These are phyloP conservation scores for Aspergillus mulundensis DNA, from an alignment of 495 filamentous ascomycete species.

Conservation along the genomic window DNA sequence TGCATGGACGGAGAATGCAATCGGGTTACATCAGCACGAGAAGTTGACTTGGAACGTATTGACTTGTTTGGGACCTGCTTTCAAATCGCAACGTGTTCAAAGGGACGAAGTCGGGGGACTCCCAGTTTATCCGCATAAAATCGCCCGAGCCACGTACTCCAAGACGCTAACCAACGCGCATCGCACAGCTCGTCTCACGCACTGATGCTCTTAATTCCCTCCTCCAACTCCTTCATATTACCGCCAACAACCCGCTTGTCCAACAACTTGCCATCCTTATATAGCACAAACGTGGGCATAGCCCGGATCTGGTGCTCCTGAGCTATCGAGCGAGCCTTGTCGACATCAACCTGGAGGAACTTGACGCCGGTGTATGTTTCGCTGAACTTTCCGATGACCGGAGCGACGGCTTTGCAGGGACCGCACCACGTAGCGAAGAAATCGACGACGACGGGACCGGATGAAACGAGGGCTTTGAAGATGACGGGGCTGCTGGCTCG, in stretches of 20 bases:
- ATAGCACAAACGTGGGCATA: constrained; percentile 84
- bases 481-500: constrained; percentile 11
- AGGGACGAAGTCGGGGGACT: no score
- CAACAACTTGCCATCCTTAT: constrained; percentile 59
- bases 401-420: constrained; percentile 37
- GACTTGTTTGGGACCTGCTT: no score
- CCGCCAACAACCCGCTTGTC: constrained; percentile 23
- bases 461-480: constrained; percentile 47
- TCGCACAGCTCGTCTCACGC: background rate
- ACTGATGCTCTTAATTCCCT: constrained; percentile 14
- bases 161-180: no score
- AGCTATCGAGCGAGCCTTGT: constrained; percentile 67
- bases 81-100: no score
- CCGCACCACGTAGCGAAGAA: constrained; percentile 86
- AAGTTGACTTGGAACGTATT: no score
- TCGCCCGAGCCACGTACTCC: no score
- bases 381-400: constrained; percentile 59
- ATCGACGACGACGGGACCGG: constrained; percentile 69
- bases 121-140: no score
- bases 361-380: constrained; percentile 47
- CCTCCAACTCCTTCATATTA: constrained; percentile 21
- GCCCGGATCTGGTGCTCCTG: constrained; percentile 72
- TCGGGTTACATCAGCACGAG: no score
- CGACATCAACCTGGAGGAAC: constrained; percentile 87
- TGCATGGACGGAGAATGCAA: no score